Conservation (phyloP, 2,329 filamentous ascomycete species). For the Penicillium sp. region DNA sequence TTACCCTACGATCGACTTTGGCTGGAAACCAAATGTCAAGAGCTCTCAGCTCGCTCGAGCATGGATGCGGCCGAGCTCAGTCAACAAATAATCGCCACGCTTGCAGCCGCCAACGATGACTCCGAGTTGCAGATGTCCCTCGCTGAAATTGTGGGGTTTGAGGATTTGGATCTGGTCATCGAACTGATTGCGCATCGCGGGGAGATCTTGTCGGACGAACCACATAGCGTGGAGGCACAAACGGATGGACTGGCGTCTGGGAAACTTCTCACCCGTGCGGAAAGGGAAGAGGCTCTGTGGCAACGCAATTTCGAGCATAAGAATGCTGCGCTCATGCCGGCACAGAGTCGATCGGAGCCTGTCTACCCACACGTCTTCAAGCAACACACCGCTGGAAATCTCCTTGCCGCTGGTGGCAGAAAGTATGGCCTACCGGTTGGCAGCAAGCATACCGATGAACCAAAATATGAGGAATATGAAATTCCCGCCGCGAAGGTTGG, state of each 20-base stretch:
- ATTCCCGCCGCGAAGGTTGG: conserved; percentile 83
- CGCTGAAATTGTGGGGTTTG: conserved; percentile 87
- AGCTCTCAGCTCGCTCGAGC: conserved; percentile 63
- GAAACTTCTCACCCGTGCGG: conserved; percentile 68
- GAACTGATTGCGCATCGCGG: conserved; percentile 78
- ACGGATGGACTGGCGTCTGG: conserved; percentile 49
- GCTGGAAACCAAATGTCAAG: conserved; percentile 68
- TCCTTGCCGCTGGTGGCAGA: conserved; percentile 72
- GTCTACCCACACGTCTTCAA: conserved; percentile 95
- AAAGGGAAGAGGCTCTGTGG: conserved; percentile 76
- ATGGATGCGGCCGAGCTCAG: conserved; percentile 69
- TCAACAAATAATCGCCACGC: conserved; percentile 71
- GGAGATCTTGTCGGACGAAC: conserved; percentile 57
- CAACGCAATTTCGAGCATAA: conserved; percentile 83
- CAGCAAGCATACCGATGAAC: conserved; percentile 66
- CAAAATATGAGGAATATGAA: conserved; percentile 84
- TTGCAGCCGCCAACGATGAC: conserved; percentile 69
- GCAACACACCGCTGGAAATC: conserved; percentile 78
- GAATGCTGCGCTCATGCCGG: conserved; percentile 66
- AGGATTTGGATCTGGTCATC: conserved; percentile 89
- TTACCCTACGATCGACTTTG: conserved; percentile 61
- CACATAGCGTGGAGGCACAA: conserved; percentile 31
- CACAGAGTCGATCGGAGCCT: conserved; percentile 67
- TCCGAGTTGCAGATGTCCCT: conserved; percentile 89
- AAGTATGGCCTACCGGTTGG: conserved; percentile 81